phyloP scores from a whole-genome alignment of 2,329 filamentous ascomycete species.

The Tolypocladium inflatum region DNA sequence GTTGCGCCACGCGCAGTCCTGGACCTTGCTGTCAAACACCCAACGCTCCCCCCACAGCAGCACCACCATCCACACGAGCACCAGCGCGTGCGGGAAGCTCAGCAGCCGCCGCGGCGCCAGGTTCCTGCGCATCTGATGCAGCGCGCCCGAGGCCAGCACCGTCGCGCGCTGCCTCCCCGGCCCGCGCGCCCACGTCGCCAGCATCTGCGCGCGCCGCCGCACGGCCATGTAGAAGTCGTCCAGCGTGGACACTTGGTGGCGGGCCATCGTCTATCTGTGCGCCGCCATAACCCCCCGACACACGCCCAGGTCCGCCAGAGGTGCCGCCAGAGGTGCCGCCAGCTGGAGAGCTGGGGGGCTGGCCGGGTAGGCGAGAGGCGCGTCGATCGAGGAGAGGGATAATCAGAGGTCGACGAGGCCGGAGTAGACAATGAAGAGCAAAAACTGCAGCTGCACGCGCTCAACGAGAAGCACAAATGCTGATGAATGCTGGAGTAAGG shows the following conservation, averaged over 20 bases:
- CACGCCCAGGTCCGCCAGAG: not conserved
- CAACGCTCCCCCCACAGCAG: constrained; percentile 80
- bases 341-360: not conserved
- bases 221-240: constrained; percentile 12
- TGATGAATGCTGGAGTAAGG: not conserved
- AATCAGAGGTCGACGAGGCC: not conserved
- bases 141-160: constrained; percentile 16
- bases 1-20: constrained; percentile 66
- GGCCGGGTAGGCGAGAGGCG: not conserved
- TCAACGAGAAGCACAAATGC: not conserved
- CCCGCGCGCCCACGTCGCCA: constrained; percentile 33
- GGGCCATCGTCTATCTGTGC: constrained; percentile 1
- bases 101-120: constrained; percentile 41
- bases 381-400: not conserved
- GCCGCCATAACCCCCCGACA: not conserved
- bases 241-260: constrained; percentile 11
- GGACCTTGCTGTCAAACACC: constrained; percentile 62
- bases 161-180: constrained; percentile 27
- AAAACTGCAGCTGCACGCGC: not conserved
- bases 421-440: not conserved
- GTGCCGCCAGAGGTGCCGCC: not conserved
- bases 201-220: constrained; percentile 15
- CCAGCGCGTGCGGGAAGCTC: constrained; percentile 58
- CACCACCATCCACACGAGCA: constrained; percentile 64
- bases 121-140: constrained; percentile 27